Evolutionary conservation across 2,329 filamentous ascomycete genomes (phyloP).

Genomic region (Dactylella cylindrospora): DNA sequence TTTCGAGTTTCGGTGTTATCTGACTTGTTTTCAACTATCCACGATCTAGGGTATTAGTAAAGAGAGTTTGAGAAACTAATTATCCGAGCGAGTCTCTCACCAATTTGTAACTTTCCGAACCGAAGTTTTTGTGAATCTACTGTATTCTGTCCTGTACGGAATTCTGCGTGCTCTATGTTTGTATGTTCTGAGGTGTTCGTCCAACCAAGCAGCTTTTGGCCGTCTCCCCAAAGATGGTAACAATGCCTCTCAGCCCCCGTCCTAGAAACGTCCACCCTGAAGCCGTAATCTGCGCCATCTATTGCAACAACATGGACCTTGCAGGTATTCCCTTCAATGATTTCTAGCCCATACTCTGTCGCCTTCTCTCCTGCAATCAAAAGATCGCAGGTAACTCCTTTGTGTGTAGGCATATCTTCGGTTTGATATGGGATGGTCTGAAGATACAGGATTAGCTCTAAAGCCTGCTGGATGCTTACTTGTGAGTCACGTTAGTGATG

Average conservation of each 20-base stretch:
- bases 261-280: conserved; percentile 6
- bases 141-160: too few relatives aligned
- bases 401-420: conserved; percentile 26
- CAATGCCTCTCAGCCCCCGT: background rate
- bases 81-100: too few relatives aligned
- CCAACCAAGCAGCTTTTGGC: conserved; percentile 19
- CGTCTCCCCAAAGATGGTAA: conserved; percentile 28
- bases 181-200: conserved; percentile 7
- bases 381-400: conserved; percentile 16
- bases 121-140: too few relatives aligned
- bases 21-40: too few relatives aligned
- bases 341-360: conserved; percentile 8
- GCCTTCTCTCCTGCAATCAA: conserved; percentile 5
- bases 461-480: too few relatives aligned
- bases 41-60: too few relatives aligned
- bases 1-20: too few relatives aligned
- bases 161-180: too few relatives aligned
- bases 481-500: too few relatives aligned
- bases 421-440: background rate
- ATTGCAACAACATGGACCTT: conserved; percentile 11
- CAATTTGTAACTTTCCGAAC: too few relatives aligned
- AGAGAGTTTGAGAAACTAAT: too few relatives aligned
- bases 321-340: background rate
- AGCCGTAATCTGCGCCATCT: conserved; percentile 15
- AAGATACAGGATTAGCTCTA: too few relatives aligned